A percentile compares a stretch with the other conserved stretches of the same genome.
Conservation (phyloP, 352 stramenopile species). For the Pythium monospermum region DNA sequence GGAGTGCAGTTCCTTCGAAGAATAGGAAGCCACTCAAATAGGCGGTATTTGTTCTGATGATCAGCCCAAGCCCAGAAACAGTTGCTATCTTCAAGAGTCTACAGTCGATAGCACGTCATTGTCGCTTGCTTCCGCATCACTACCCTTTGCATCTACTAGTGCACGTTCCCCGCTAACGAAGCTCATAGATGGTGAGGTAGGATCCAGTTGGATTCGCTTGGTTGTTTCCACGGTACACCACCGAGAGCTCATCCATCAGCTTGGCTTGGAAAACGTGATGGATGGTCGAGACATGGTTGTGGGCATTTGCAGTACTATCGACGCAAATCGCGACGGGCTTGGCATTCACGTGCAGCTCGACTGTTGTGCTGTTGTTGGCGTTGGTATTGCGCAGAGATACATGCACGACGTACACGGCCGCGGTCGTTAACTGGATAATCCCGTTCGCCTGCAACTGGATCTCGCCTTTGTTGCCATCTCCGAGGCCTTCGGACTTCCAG, state of each 20-base stretch:
- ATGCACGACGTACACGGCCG: conserved; percentile 8
- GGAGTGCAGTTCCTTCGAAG: too few species aligned
- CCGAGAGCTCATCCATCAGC: not conserved
- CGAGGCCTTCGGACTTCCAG: not conserved
- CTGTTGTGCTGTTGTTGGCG: conserved; percentile 1
- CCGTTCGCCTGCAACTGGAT: not conserved
- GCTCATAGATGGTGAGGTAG: conserved; percentile 6
- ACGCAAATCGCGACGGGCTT: not conserved
- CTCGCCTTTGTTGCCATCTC: not conserved
- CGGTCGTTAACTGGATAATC: not conserved
- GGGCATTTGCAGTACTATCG: conserved; percentile 4
- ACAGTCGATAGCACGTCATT: too few species aligned
- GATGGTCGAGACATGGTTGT: conserved; percentile 1
- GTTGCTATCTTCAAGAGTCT: too few species aligned
- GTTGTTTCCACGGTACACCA: conserved; percentile 15
- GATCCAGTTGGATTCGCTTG: not conserved
- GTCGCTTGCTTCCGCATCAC: too few species aligned
- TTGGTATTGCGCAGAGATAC: conserved; percentile 5
- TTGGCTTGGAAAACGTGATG: conserved; percentile 4
- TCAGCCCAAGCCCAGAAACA: too few species aligned
- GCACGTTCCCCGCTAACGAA: too few species aligned
- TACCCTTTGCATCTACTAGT: too few species aligned
- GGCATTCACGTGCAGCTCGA: conserved; percentile 6
- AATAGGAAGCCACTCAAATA: too few species aligned
- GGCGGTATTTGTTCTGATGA: too few species aligned